Evolutionary conservation across 805 yeast genomes (phyloP).

Genomic region (Grigorovia humatica): DNA sequence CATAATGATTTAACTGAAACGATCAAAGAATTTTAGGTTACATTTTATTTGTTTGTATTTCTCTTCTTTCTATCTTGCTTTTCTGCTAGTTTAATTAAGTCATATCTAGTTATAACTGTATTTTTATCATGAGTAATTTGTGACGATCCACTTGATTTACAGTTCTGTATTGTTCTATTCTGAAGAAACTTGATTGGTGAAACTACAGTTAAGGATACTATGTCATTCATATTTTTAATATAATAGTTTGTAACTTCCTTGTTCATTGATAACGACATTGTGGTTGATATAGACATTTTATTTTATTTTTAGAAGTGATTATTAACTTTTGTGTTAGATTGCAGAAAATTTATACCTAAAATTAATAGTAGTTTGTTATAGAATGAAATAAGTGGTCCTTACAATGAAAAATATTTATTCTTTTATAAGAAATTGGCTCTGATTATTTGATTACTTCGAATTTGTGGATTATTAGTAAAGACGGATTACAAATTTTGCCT

Average conservation of each 20-base stretch:
- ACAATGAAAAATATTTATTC: background rate
- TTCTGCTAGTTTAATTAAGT: background rate
- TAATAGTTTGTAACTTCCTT: background rate
- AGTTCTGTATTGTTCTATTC: background rate
- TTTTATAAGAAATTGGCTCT: no score
- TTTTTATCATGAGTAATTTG: background rate
- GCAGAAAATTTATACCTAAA: no score
- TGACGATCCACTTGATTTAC: background rate
- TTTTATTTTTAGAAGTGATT: no score
- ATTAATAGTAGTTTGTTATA: background rate
- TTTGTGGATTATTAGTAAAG: background rate
- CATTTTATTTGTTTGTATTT: background rate
- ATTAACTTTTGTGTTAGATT: no score
- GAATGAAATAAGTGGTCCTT: no score
- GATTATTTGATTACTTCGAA: no score
- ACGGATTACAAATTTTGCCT: background rate
- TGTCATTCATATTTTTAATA: background rate
- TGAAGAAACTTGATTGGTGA: background rate
- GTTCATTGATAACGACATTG: background rate
- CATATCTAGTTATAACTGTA: background rate
- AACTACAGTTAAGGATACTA: background rate
- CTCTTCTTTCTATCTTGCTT: background rate
- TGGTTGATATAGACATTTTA: background rate
- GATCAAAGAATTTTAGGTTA: no score
- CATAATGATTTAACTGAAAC: no score